Evolutionary conservation across 352 stramenopile genomes (phyloP), one percentile per base, ranked within the genome.

Genomic region (Globisporangium splendens): DNA sequence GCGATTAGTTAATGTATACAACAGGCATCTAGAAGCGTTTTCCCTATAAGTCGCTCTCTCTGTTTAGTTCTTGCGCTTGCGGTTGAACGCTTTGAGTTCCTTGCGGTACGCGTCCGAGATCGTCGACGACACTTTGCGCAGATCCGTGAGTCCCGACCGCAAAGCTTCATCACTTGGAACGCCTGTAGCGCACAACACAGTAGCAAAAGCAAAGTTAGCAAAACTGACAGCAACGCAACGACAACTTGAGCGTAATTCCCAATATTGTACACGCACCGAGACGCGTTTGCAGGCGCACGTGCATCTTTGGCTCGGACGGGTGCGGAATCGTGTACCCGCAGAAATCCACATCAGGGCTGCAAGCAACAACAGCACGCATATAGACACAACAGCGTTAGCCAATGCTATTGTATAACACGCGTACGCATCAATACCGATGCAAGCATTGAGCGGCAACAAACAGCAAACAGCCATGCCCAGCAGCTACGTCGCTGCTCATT

Each of bases 301-400:
- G 93, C 69, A 98, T 96, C 57, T 97, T 93, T 21, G 92, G 92
- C 66, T 98, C 95, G 8, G 88, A 96, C 20, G 95, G 95, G 77
- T 98, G 95, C 39, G 95, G 95, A 42, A 98, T 96, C 38, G 90
- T 97, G 75, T 98, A 98, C 57, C 95, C 95, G 18, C 89, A 95
- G 66, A 98, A 98, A 46, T 96, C 84, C 12, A 98, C 90, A 38
- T 96, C 80, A 3, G 85, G 81, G 61, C 93, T 96, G 50, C 42
- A 44, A 44, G 17, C 28, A 44, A 18, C 17, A 44, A 44, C n/a
- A 21, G 7, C 31, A 12, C 1, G 14, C 18, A 61, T 11, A 17
- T 6, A 47, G 20, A 21, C 15, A 41, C 35, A 13, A 11, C 28
- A 51, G 14, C 39, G 17, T 38, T 7, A 44, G 11, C 6, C 31